Conservation (phyloP, 371 early-diverging fungal genomes). For the Mucor indicus region DNA sequence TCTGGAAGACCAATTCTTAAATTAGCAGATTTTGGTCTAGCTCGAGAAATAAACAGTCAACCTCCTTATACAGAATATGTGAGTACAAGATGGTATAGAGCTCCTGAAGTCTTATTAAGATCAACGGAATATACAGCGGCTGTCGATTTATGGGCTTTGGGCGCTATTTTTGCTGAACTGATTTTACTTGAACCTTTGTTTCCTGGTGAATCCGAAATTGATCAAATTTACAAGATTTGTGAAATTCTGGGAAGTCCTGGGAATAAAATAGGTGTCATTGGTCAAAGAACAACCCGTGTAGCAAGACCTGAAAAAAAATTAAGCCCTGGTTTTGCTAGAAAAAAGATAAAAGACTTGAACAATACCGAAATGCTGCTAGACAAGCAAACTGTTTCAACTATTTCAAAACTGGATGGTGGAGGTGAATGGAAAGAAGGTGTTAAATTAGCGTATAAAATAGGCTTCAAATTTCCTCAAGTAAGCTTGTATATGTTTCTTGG, state of each 20-base stretch:
- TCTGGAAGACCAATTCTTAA: conserved; percentile 56
- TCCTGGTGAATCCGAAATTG: conserved; percentile 90
- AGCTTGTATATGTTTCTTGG: too few relatives aligned
- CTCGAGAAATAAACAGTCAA: conserved; percentile 77
- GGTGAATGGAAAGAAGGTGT: conserved; percentile 70
- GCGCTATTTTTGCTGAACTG: conserved; percentile 90
- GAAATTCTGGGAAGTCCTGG: conserved; percentile 58
- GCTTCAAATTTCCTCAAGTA: conserved; percentile 55
- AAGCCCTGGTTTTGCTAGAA: conserved; percentile 45
- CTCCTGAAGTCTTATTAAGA: conserved; percentile 94
- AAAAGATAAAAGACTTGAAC: conserved; percentile 7
- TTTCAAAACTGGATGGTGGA: conserved; percentile 20
- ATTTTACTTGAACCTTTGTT: conserved; percentile 84
- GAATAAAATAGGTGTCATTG: neutral
- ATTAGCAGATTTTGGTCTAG: conserved; percentile 94
- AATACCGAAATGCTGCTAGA: too few relatives aligned
- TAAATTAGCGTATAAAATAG: conserved; percentile 54
- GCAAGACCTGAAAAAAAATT: conserved; percentile 16
- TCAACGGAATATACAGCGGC: conserved; percentile 85
- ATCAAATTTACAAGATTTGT: conserved; percentile 79
- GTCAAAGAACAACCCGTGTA: neutral
- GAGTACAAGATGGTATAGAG: conserved; percentile 96
- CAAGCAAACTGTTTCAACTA: neutral
- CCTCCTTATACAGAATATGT: conserved; percentile 92
- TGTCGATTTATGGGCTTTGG: conserved; percentile 98